phyloP scores from a whole-genome alignment of 2,329 filamentous ascomycete genomes.

The Aureobasidium musti region DNA sequence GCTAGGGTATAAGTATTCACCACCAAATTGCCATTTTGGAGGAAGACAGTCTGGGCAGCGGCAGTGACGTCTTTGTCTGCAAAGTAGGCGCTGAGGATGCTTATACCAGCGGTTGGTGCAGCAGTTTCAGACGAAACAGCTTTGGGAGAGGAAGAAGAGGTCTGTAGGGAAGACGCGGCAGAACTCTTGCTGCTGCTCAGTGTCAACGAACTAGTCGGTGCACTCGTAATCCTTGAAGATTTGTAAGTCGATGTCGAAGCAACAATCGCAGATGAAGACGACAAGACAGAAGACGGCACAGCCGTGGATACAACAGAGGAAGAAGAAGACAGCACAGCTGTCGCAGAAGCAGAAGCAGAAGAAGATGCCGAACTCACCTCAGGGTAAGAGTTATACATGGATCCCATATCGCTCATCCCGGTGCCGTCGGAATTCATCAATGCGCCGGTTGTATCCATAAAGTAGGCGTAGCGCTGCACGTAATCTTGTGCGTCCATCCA shows the following conservation, averaged over 20 bases:
- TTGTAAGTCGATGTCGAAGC: slow-evolving; percentile 4
- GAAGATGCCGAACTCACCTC: slow-evolving; percentile 17
- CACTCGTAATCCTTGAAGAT: slow-evolving; percentile 22
- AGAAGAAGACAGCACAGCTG: slow-evolving; percentile 6
- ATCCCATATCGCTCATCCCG: slow-evolving; percentile 33
- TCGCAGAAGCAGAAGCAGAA: neutral
- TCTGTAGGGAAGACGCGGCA: slow-evolving; percentile 2
- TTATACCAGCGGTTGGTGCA: slow-evolving; percentile 1
- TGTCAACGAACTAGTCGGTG: slow-evolving; percentile 11
- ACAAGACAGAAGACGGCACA: neutral
- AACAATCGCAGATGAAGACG: neutral
- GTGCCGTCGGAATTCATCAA: slow-evolving; percentile 35
- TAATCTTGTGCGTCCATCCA: slow-evolving; percentile 45
- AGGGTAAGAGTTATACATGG: slow-evolving; percentile 35
- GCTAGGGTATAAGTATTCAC: slow-evolving; percentile 29
- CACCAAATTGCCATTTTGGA: slow-evolving; percentile 17
- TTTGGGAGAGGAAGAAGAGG: slow-evolving; percentile 1
- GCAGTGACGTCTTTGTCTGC: slow-evolving; percentile 29
- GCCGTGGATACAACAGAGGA: neutral
- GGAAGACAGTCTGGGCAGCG: slow-evolving; percentile 18
- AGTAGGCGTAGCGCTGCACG: slow-evolving; percentile 45
- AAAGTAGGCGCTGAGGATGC: slow-evolving; percentile 29
- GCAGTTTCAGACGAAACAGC: neutral
- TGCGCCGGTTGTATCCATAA: slow-evolving; percentile 38
- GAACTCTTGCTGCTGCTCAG: slow-evolving; percentile 1